These are phyloP conservation scores for Leccinum olivaceopallidum DNA, from an alignment of 768 basidiomycete species.

Conservation along the genomic window DNA sequence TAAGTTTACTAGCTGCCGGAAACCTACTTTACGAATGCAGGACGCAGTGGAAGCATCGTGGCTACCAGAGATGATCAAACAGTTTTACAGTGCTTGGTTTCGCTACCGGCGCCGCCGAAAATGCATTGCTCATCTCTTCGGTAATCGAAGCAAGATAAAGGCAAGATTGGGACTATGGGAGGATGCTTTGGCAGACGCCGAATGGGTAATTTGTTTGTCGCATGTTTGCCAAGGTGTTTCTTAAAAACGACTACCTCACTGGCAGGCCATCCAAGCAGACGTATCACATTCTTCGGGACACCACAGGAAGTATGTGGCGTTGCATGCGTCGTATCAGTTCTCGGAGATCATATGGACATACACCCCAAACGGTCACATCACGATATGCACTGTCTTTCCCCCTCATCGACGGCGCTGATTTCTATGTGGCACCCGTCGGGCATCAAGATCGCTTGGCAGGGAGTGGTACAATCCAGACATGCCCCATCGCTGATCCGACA, in stretches of 20 bases:
- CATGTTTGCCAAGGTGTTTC: background rate
- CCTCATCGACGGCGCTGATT: constrained; percentile 62
- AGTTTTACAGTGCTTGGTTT: background rate
- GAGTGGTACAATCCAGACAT: constrained; percentile 70
- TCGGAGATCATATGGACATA: too few species aligned
- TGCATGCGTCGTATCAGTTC: background rate
- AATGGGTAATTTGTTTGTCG: background rate
- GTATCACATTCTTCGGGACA: constrained; percentile 1
- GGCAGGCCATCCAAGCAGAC: constrained; percentile 9
- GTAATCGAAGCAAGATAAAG: constrained; percentile 8
- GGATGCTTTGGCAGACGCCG: constrained; percentile 8
- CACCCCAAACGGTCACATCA: too few species aligned
- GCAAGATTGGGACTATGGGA: background rate
- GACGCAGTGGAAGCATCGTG: too few species aligned
- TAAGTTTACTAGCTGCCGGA: background rate
- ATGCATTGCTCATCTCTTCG: constrained; percentile 6
- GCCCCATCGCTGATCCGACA: constrained; percentile 59
- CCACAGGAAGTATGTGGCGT: constrained; percentile 1
- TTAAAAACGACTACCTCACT: background rate
- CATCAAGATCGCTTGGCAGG: constrained; percentile 55
- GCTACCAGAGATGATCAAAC: too few species aligned
- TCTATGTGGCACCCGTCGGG: constrained; percentile 70
- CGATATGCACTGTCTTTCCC: constrained; percentile 33
- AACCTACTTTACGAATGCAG: background rate
- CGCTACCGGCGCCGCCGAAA: background rate